Percentiles rank a stretch among this genome's conserved stretches.
Evolutionary conservation across 2,329 filamentous ascomycete species (phyloP).

Genomic region (Penicillium occitanis): DNA sequence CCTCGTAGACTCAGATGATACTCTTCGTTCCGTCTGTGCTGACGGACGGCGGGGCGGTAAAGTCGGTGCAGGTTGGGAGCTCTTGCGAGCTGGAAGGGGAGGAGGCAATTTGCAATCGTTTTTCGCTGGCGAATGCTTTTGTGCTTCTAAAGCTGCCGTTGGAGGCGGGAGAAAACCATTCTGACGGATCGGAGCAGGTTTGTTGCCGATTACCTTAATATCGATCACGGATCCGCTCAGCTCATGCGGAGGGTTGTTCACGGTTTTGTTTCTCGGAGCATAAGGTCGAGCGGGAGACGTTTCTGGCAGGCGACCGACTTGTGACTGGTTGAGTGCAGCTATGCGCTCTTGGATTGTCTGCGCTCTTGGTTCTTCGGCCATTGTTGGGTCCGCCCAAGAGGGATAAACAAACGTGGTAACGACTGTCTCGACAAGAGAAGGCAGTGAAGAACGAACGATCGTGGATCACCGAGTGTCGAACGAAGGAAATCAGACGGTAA

Average conservation of each 20-base stretch:
- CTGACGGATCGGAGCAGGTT: constrained; percentile 24
- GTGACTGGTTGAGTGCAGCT: constrained; percentile 46
- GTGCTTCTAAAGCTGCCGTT: constrained; percentile 30
- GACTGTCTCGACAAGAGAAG: neutral
- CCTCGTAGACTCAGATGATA: constrained; percentile 53
- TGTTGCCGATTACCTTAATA: constrained; percentile 30
- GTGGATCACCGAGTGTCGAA: neutral
- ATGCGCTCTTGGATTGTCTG: constrained; percentile 49
- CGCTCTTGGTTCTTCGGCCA: constrained; percentile 45
- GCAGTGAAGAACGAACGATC: neutral
- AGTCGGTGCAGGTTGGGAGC: constrained; percentile 44
- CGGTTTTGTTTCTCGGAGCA: constrained; percentile 31
- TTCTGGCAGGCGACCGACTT: constrained; percentile 38
- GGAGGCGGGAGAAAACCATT: constrained; percentile 31
- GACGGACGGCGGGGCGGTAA: constrained; percentile 49
- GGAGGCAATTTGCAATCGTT: constrained; percentile 37
- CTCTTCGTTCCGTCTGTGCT: constrained; percentile 37
- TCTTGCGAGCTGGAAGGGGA: constrained; percentile 48
- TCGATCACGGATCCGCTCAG: constrained; percentile 33
- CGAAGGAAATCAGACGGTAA: neutral
- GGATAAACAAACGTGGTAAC: neutral
- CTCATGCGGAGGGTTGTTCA: constrained; percentile 38
- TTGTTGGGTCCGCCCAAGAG: constrained; percentile 23
- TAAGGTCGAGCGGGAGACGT: constrained; percentile 33
- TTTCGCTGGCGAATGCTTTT: constrained; percentile 25